Conservation (phyloP, 129 eudicot species). For the Erigeron canadensis region DNA sequence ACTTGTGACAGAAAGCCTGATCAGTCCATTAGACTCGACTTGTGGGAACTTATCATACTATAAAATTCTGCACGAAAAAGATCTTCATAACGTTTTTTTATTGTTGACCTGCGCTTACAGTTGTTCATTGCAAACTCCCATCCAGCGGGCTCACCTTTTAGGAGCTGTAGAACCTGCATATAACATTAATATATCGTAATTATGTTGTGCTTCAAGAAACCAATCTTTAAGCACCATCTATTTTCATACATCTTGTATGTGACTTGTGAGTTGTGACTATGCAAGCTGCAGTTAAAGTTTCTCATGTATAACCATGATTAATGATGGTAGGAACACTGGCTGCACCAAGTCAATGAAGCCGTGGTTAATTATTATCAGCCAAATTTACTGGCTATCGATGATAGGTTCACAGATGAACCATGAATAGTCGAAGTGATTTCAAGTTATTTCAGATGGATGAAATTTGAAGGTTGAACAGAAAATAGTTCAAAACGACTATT, state of each 20-base stretch:
- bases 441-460: too few relatives aligned
- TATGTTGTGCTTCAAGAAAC: not conserved
- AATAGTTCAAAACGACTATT: too few relatives aligned
- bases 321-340: not conserved
- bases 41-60: slow-evolving; percentile 19
- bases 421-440: too few relatives aligned
- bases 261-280: not conserved
- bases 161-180: slow-evolving; percentile 68
- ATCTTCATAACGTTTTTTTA: slow-evolving; percentile 73
- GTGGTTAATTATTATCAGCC: too few relatives aligned
- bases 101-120: slow-evolving; percentile 50
- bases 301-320: not conserved
- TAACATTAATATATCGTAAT: not conserved
- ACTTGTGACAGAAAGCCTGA: not conserved
- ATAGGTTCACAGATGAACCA: too few relatives aligned
- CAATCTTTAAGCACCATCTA: not conserved
- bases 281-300: not conserved
- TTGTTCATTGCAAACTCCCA: slow-evolving; percentile 54
- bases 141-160: slow-evolving; percentile 71
- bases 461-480: too few relatives aligned
- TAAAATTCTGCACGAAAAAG: slow-evolving; percentile 52
- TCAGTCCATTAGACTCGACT: slow-evolving; percentile 21
- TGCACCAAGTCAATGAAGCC: not conserved
- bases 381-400: too few relatives aligned
- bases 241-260: not conserved